These are phyloP conservation scores for Lachancea lanzarotensis DNA, from an alignment of 805 yeast genomes.

Conservation along the genomic window DNA sequence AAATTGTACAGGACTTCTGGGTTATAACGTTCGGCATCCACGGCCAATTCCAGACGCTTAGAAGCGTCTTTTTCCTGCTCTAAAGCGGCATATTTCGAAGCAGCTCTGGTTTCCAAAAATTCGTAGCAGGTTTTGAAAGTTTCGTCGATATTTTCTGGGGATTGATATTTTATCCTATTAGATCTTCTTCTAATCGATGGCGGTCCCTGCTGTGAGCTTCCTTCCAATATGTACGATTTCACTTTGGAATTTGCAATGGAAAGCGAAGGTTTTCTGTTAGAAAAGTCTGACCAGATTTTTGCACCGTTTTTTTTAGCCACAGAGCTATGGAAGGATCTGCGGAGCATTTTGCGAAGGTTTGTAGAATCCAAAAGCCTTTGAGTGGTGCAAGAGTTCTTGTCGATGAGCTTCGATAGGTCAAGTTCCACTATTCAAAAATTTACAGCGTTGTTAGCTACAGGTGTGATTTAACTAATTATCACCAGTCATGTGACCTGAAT, in stretches of 20 bases:
- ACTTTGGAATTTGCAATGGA: constrained; percentile 22
- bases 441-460: too few species aligned
- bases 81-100: constrained; percentile 31
- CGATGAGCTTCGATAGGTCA: background rate
- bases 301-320: constrained; percentile 9
- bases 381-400: background rate
- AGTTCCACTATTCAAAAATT: too few species aligned
- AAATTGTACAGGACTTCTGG: constrained; percentile 81
- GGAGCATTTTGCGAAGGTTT: constrained; percentile 16
- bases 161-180: constrained; percentile 47
- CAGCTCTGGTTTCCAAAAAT: constrained; percentile 45
- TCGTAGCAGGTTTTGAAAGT: constrained; percentile 67
- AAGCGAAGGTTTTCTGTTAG: constrained; percentile 24
- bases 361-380: background rate
- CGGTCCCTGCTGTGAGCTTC: constrained; percentile 42
- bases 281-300: constrained; percentile 28
- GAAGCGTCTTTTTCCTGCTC: constrained; percentile 19
- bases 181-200: constrained; percentile 40
- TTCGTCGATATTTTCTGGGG: constrained; percentile 65
- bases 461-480: too few species aligned
- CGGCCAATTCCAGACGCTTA: constrained; percentile 33
- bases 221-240: constrained; percentile 32
- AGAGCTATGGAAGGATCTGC: constrained; percentile 20
- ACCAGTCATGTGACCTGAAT: too few species aligned
- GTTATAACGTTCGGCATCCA: constrained; percentile 64